A percentile compares a stretch with the other conserved stretches of the same genome.
These are phyloP conservation scores for Botrytis hyacinthi DNA, from an alignment of 2,329 filamentous ascomycete species.

Conservation along the genomic window DNA sequence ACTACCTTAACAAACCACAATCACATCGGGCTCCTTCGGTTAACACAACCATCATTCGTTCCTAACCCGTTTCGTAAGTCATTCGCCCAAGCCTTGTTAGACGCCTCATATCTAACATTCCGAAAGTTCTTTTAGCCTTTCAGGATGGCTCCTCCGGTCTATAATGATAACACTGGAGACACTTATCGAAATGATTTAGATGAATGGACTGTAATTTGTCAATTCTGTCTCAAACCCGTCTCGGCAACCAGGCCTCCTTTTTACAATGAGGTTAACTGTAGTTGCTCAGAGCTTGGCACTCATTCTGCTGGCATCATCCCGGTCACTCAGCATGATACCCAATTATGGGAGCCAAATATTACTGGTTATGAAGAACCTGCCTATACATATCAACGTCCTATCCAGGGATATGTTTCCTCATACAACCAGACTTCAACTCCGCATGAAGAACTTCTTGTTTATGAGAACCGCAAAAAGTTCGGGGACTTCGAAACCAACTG, in stretches of 20 bases:
- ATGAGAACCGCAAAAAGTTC: not conserved
- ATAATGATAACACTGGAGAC: constrained; percentile 19
- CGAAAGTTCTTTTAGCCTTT: constrained; percentile 20
- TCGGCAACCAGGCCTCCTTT: constrained; percentile 31
- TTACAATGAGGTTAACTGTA: constrained; percentile 33
- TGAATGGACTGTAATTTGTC: constrained; percentile 28
- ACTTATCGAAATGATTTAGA: constrained; percentile 22
- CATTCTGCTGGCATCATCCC: not conserved
- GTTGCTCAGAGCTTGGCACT: constrained; percentile 28
- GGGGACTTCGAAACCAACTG: not conserved
- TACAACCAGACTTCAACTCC: not conserved
- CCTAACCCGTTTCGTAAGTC: constrained; percentile 24
- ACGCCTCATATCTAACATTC: constrained; percentile 14
- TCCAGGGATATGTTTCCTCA: not conserved
- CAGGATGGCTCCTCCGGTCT: constrained; percentile 22
- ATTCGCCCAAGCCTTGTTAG: not conserved
- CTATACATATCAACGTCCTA: not conserved
- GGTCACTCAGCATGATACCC: not conserved
- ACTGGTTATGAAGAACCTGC: constrained; percentile 25
- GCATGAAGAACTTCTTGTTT: no score
- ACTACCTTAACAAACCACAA: constrained; percentile 16
- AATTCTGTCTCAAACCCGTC: constrained; percentile 29
- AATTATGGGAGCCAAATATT: constrained; percentile 5
- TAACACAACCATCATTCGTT: constrained; percentile 25
- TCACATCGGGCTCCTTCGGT: constrained; percentile 28